phyloP scores from a whole-genome alignment of 495 filamentous ascomycete genomes.

The Thozetella sp. region DNA sequence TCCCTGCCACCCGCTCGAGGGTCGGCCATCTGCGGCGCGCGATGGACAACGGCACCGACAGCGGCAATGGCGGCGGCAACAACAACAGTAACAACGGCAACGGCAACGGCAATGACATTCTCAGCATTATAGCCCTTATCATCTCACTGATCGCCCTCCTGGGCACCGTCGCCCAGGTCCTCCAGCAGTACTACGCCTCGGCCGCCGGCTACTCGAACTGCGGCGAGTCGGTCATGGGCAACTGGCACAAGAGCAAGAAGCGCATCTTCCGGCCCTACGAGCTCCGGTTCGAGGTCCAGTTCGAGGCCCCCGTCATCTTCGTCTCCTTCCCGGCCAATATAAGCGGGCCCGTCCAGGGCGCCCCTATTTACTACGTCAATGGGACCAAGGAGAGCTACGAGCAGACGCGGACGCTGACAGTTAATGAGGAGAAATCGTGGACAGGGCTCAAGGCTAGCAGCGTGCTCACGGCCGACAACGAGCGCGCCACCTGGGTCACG shows the following conservation, averaged over 20 bases:
- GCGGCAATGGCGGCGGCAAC: constrained; percentile 6
- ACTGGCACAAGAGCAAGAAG: constrained; percentile 40
- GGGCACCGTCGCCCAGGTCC: constrained; percentile 36
- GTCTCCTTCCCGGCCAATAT: constrained; percentile 39
- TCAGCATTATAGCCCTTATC: constrained; percentile 28
- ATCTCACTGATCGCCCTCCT: constrained; percentile 38
- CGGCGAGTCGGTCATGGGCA: constrained; percentile 42
- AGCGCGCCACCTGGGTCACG: constrained; percentile 45
- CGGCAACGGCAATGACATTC: constrained; percentile 4
- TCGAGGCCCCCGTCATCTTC: constrained; percentile 51
- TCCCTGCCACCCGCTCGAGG: too few species aligned
- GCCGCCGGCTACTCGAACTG: constrained; percentile 41
- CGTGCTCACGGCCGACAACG: constrained; percentile 48
- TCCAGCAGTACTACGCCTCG: constrained; percentile 44
- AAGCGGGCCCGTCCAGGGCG: constrained; percentile 32
- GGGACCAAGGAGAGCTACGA: constrained; percentile 34
- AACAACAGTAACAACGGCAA: neutral
- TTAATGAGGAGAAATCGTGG: constrained; percentile 16
- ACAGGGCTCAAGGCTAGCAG: constrained; percentile 18
- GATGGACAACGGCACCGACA: neutral
- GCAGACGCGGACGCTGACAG: constrained; percentile 25
- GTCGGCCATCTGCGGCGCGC: too few species aligned
- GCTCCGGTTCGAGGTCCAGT: constrained; percentile 50
- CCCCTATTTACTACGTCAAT: constrained; percentile 35
- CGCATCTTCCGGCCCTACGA: constrained; percentile 38